These are phyloP conservation scores for Chenopodium berlandieri DNA, from an alignment of 148 eudicot genomes.

Conservation along the genomic window DNA sequence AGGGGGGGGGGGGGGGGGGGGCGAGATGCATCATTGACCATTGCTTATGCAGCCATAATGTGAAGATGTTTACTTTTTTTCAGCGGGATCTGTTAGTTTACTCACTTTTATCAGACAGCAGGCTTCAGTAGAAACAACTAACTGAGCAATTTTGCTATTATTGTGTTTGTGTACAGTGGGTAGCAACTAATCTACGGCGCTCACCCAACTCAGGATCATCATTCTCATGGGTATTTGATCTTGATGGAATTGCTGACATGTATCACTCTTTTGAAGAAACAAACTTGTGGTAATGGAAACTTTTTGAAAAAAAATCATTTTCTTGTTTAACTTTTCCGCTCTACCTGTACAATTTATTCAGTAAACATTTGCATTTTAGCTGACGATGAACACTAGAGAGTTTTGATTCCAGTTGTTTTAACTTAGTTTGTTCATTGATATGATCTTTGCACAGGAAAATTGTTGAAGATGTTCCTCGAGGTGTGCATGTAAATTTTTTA, in stretches of 20 bases:
- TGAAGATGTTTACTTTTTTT: too few relatives aligned
- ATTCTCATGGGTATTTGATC: slow-evolving; percentile 81
- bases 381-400: not conserved
- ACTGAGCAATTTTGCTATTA: not conserved
- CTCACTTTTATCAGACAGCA: too few relatives aligned
- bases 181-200: slow-evolving; percentile 73
- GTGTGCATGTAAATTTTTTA: slow-evolving; percentile 83
- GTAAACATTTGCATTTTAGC: too few relatives aligned
- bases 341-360: not conserved
- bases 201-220: slow-evolving; percentile 44
- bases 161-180: slow-evolving; percentile 57
- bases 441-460: slow-evolving; percentile 51
- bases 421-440: not conserved
- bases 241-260: slow-evolving; percentile 80
- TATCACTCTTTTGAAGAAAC: slow-evolving; percentile 87
- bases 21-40: too few relatives aligned
- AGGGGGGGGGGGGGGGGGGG: too few relatives aligned
- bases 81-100: too few relatives aligned
- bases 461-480: slow-evolving; percentile 89
- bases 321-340: not conserved
- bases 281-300: slow-evolving; percentile 59
- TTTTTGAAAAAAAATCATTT: not conserved
- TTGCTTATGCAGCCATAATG: too few relatives aligned
- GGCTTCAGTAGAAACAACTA: too few relatives aligned
- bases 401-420: not conserved